Percentiles rank a stretch among this genome's conserved stretches.
These are phyloP conservation scores for Penstemon eatonii DNA, from an alignment of 257 asterid species.

Conservation along the genomic window DNA sequence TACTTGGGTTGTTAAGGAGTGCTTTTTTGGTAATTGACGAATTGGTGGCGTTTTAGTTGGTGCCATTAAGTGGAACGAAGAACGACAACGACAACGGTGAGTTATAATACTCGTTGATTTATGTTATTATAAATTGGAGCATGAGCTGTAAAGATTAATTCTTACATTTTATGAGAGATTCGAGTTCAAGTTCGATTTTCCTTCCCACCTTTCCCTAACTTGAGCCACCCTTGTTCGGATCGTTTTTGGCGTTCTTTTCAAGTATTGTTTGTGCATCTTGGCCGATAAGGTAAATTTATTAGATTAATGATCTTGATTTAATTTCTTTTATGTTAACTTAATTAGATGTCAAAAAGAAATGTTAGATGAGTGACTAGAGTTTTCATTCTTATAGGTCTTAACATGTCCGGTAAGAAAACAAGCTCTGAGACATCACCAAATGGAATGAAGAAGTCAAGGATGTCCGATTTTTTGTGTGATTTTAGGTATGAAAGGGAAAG, in stretches of 20 bases:
- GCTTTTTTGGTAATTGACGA: neutral
- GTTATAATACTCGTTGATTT: constrained; percentile 1
- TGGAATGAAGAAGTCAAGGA: constrained; percentile 9
- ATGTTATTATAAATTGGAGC: neutral
- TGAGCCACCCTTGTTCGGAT: neutral
- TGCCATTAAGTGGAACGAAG: neutral
- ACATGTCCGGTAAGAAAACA: constrained; percentile 26
- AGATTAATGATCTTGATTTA: neutral
- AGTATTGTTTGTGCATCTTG: neutral
- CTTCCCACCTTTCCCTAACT: neutral
- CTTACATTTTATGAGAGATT: constrained; percentile 2
- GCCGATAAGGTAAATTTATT: constrained; percentile 1
- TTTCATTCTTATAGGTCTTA: constrained; percentile 21
- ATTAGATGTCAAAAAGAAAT: neutral
- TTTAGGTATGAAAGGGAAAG: constrained; percentile 11
- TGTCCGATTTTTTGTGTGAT: constrained; percentile 19
- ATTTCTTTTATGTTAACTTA: constrained; percentile 5
- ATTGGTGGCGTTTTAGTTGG: neutral
- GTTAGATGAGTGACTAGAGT: neutral
- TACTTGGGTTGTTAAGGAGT: constrained; percentile 1
- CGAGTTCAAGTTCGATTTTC: constrained; percentile 7
- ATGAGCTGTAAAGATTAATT: constrained; percentile 4
- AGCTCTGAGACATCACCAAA: constrained; percentile 3
- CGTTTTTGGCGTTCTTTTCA: neutral
- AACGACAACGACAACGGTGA: too few relatives aligned